Conservation (phyloP, 345 rosid species). For the Gossypioides kirkii region DNA sequence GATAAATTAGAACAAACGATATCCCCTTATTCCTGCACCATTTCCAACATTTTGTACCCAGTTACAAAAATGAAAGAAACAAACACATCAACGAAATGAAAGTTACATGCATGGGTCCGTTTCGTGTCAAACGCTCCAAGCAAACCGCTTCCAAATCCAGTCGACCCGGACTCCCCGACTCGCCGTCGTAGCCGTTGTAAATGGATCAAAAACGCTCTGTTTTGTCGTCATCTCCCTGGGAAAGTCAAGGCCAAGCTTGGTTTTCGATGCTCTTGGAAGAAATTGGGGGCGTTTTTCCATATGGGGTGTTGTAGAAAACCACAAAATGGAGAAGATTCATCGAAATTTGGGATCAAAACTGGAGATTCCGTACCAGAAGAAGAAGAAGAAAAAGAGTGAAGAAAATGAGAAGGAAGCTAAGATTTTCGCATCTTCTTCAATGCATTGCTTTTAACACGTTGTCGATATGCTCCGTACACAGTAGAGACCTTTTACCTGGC, state of each 20-base stretch:
- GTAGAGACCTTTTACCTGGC: too few relatives aligned
- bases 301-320: conserved; percentile 20
- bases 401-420: conserved; percentile 26
- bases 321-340: conserved; percentile 27
- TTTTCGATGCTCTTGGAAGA: conserved; percentile 35
- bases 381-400: conserved; percentile 20
- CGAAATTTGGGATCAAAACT: conserved; percentile 22
- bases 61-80: background rate
- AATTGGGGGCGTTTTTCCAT: conserved; percentile 31
- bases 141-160: conserved; percentile 26
- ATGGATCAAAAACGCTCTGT: conserved; percentile 38
- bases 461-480: conserved; percentile 86
- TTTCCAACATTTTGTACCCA: background rate
- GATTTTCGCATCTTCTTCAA: conserved; percentile 41
- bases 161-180: conserved; percentile 16
- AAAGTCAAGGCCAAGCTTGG: conserved; percentile 25
- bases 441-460: conserved; percentile 61
- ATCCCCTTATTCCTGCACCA: conserved; percentile 48
- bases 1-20: conserved; percentile 69
- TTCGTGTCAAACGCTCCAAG: conserved; percentile 62
- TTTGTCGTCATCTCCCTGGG: conserved; percentile 21
- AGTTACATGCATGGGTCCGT: conserved; percentile 83
- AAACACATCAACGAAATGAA: background rate
- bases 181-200: conserved; percentile 38
- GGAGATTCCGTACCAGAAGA: conserved; percentile 14